Evolutionary conservation across 2,329 filamentous ascomycete genomes (phyloP).

Genomic region (Verticillium nubilum): DNA sequence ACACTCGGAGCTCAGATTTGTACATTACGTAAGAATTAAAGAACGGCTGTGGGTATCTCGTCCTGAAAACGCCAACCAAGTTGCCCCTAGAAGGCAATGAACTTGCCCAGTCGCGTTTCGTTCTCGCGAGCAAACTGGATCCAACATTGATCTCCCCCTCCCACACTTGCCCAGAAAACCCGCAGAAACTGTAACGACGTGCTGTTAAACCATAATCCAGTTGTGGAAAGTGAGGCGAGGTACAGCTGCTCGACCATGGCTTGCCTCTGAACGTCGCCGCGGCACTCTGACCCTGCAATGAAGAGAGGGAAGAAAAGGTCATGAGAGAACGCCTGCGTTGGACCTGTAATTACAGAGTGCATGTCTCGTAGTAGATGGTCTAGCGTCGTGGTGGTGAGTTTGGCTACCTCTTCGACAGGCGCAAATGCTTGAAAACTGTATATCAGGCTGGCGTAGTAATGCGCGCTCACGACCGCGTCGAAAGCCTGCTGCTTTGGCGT

Average conservation of each 20-base stretch:
- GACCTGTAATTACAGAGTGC: background rate
- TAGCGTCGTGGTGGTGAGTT: background rate
- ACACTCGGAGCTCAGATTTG: no score
- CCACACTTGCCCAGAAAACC: background rate
- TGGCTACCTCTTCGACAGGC: background rate
- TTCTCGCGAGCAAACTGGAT: background rate
- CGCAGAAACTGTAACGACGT: background rate
- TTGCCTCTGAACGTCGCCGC: background rate
- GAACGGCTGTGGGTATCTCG: background rate
- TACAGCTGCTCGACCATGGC: background rate
- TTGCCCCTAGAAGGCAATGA: background rate
- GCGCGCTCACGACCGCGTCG: slow-evolving; percentile 9
- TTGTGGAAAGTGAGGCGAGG: background rate
- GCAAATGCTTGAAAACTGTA: slow-evolving; percentile 15
- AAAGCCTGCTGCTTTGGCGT: slow-evolving; percentile 5
- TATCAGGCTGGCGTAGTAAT: slow-evolving; percentile 14
- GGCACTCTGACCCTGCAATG: background rate
- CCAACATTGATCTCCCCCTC: background rate
- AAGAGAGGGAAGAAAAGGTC: background rate
- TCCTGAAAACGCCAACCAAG: background rate
- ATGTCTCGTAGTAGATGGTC: background rate
- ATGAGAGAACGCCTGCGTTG: background rate
- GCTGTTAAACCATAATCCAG: background rate
- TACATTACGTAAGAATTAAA: background rate
- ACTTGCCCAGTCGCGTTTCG: background rate